Conservation (phyloP, 2,329 filamentous ascomycete genomes). For the Drechmeria coniospora region DNA sequence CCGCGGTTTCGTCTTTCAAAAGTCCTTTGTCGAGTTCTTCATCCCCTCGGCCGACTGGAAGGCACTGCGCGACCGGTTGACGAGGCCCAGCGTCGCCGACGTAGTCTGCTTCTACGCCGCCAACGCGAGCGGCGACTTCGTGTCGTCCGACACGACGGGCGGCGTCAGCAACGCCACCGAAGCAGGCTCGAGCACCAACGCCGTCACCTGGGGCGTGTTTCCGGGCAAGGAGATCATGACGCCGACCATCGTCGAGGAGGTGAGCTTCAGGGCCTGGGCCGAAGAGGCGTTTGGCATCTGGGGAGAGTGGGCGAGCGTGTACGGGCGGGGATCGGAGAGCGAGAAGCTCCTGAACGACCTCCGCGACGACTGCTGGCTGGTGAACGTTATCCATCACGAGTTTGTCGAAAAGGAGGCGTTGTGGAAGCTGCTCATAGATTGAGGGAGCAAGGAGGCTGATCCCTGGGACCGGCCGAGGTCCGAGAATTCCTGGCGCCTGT, state of each 20-base stretch:
- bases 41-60: constrained; percentile 59
- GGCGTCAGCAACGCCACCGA: constrained; percentile 16
- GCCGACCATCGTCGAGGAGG: constrained; percentile 90
- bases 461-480: no score
- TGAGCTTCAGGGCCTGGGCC: constrained; percentile 84
- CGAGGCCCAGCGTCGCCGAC: constrained; percentile 40
- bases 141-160: constrained; percentile 48
- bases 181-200: constrained; percentile 54
- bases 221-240: constrained; percentile 91
- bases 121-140: constrained; percentile 64
- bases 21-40: constrained; percentile 96
- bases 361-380: constrained; percentile 64
- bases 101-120: constrained; percentile 77
- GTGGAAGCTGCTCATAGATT: constrained; percentile 49
- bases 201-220: constrained; percentile 94
- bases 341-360: constrained; percentile 54
- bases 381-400: constrained; percentile 78
- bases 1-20: constrained; percentile 93
- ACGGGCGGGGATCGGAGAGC: constrained; percentile 57
- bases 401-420: constrained; percentile 56
- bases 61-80: constrained; percentile 47
- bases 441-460: constrained; percentile 4
- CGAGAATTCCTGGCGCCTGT: no score
- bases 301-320: constrained; percentile 84
- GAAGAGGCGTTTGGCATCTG: constrained; percentile 96